Percentiles rank a stretch among this genome's conserved stretches.
phyloP scores from a whole-genome alignment of 2,329 filamentous ascomycete genomes.

The Cryoendolithus antarcticus region DNA sequence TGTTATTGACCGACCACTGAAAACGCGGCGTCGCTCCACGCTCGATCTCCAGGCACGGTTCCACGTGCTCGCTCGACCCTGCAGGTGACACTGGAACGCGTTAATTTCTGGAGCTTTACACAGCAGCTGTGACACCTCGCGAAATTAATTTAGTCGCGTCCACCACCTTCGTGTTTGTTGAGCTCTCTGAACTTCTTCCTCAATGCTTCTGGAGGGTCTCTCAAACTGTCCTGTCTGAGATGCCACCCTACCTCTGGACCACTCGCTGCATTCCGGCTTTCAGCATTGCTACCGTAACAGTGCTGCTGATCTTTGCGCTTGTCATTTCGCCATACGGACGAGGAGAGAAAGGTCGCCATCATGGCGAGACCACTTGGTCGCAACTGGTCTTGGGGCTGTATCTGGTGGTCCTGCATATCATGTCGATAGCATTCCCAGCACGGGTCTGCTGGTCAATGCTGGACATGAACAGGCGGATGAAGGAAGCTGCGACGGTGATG shows the following conservation, averaged over 20 bases:
- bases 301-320: slow-evolving; percentile 17
- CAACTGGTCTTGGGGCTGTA: slow-evolving; percentile 35
- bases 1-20: too few relatives aligned
- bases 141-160: too few relatives aligned
- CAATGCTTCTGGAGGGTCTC: too few relatives aligned
- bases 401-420: slow-evolving; percentile 50
- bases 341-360: slow-evolving; percentile 11
- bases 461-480: slow-evolving; percentile 36
- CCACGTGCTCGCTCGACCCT: too few relatives aligned
- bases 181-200: too few relatives aligned
- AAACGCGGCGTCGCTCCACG: too few relatives aligned
- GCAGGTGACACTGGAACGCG: too few relatives aligned
- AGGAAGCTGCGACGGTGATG: slow-evolving; percentile 11
- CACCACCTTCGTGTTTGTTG: too few relatives aligned
- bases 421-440: slow-evolving; percentile 52
- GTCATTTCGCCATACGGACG: slow-evolving; percentile 16
- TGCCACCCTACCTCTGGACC: slow-evolving; percentile 11
- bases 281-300: slow-evolving; percentile 13
- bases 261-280: slow-evolving; percentile 19
- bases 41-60: too few relatives aligned
- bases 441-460: slow-evolving; percentile 51
- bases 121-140: too few relatives aligned
- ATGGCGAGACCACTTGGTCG: slow-evolving; percentile 16
- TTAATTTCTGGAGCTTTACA: too few relatives aligned
- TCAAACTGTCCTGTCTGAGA: too few relatives aligned